Evolutionary conservation across 202 grass and related monocot genomes (phyloP).

Genomic region (Panicum hallii): DNA sequence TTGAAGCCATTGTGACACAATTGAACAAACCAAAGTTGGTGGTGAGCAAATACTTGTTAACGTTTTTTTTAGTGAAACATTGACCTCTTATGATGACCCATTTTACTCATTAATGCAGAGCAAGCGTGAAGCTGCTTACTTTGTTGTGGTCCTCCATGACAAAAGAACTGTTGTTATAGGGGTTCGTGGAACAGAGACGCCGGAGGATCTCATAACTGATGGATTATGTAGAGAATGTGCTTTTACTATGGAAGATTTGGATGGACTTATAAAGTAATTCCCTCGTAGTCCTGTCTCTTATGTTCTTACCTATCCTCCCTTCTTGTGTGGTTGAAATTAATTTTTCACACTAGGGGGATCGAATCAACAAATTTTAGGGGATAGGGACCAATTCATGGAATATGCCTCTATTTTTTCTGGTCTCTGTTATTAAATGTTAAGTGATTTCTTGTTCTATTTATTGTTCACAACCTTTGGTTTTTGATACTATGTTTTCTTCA

Average conservation of each 20-base stretch:
- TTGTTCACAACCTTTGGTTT: neutral
- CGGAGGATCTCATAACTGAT: slow-evolving; percentile 95
- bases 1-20: neutral
- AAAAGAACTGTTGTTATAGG: slow-evolving; percentile 78
- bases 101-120: slow-evolving; percentile 55
- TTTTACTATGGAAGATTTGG: slow-evolving; percentile 87
- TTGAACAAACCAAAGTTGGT: neutral
- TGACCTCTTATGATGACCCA: slow-evolving; percentile 17
- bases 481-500: slow-evolving; percentile 53
- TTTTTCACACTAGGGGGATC: neutral
- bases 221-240: slow-evolving; percentile 92
- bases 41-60: neutral
- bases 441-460: slow-evolving; percentile 14
- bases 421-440: slow-evolving; percentile 13
- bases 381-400: neutral
- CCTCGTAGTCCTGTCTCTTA: slow-evolving; percentile 11
- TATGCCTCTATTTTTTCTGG: neutral
- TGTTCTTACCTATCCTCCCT: slow-evolving; percentile 18
- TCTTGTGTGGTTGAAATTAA: slow-evolving; percentile 17
- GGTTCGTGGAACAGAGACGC: slow-evolving; percentile 93
- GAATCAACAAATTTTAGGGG: neutral
- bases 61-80: slow-evolving; percentile 10
- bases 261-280: slow-evolving; percentile 76
- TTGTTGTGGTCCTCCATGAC: slow-evolving; percentile 87
- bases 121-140: slow-evolving; percentile 93